Conservation (phyloP, 73 alveolate genomes). For the Stentor roeselii region DNA sequence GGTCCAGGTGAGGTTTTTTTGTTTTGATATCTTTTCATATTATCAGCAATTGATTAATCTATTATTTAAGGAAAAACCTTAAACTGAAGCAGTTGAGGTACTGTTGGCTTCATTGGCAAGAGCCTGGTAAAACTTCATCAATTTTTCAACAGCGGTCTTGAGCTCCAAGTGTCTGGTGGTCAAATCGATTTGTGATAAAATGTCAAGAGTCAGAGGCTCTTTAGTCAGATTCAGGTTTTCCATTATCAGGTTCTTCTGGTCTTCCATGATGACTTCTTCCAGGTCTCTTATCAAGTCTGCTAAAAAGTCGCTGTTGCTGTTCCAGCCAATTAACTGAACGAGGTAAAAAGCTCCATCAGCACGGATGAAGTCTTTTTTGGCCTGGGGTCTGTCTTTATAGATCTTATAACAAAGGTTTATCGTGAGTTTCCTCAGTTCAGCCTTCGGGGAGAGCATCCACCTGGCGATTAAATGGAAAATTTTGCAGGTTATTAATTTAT, state of each 20-base stretch:
- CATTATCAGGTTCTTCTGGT: neutral
- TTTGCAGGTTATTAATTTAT: neutral
- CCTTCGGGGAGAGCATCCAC: conserved; percentile 8
- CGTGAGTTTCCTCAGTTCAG: neutral
- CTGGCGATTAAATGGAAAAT: neutral
- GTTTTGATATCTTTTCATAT: too few species aligned
- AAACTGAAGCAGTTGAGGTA: too few species aligned
- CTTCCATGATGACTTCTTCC: neutral
- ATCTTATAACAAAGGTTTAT: neutral
- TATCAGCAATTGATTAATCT: too few species aligned
- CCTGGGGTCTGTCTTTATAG: neutral
- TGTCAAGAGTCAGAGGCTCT: neutral
- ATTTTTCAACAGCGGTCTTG: neutral
- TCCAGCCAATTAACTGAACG: conserved; percentile 11
- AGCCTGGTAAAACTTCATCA: neutral
- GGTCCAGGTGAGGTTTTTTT: too few species aligned
- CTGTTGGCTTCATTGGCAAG: too few species aligned
- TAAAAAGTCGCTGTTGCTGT: neutral
- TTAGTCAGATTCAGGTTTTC: neutral
- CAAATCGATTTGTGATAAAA: too few species aligned
- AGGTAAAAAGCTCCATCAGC: neutral
- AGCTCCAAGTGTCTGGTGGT: neutral
- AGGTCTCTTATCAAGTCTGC: neutral
- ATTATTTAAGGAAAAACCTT: too few species aligned
- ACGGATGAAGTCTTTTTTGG: neutral